Evolutionary conservation across 768 basidiomycete species (phyloP).

Genomic region (Crucibulum laeve): DNA sequence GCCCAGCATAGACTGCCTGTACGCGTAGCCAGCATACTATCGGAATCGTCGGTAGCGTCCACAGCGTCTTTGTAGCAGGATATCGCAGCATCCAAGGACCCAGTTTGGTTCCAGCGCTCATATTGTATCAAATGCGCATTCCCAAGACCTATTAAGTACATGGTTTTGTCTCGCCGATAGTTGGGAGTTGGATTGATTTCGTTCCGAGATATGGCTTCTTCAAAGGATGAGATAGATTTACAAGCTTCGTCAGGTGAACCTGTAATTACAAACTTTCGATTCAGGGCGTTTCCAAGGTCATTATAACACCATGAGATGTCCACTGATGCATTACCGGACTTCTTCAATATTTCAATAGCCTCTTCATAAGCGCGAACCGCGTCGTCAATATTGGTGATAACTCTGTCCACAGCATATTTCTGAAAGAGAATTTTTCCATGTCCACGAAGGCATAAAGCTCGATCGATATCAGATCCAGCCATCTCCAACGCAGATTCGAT

Average conservation of each 20-base stretch:
- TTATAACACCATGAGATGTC: slow-evolving; percentile 4
- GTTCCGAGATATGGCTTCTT: slow-evolving; percentile 1
- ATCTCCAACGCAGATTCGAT: slow-evolving; percentile 6
- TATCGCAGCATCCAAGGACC: neutral
- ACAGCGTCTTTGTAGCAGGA: neutral
- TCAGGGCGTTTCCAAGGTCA: slow-evolving; percentile 10
- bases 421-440: slow-evolving; percentile 7
- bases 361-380: slow-evolving; percentile 4
- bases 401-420: slow-evolving; percentile 1
- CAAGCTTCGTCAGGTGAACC: slow-evolving; percentile 7
- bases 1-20: neutral
- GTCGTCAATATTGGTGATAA: slow-evolving; percentile 1
- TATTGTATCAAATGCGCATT: neutral
- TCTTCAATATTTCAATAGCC: slow-evolving; percentile 2
- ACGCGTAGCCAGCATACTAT: neutral
- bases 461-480: neutral
- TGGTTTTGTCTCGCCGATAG: neutral
- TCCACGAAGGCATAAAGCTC: slow-evolving; percentile 1
- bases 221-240: slow-evolving; percentile 11
- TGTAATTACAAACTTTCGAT: slow-evolving; percentile 6
- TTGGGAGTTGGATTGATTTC: neutral
- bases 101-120: neutral
- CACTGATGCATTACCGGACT: neutral
- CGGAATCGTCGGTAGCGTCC: neutral
- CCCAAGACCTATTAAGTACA: neutral